Conservation (phyloP, 1,139 yeast genomes). For the Pichia sorboxylosa region DNA sequence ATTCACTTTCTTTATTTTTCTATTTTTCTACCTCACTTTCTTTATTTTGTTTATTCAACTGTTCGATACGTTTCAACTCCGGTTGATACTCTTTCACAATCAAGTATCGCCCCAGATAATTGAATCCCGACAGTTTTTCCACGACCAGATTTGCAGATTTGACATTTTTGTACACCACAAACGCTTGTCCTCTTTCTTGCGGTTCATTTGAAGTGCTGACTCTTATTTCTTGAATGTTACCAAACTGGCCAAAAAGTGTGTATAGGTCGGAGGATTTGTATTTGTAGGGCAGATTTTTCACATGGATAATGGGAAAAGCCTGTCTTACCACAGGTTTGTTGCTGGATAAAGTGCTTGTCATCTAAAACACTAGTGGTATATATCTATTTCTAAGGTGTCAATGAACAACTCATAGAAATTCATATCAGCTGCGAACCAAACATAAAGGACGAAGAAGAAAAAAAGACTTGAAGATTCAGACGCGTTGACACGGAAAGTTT, state of each 20-base stretch:
- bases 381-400: too few species aligned
- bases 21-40: neutral
- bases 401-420: too few species aligned
- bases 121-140: slow-evolving; percentile 47
- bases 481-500: too few species aligned
- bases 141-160: slow-evolving; percentile 40
- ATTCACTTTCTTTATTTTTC: neutral
- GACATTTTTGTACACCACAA: slow-evolving; percentile 42
- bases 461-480: too few species aligned
- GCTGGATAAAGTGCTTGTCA: too few species aligned
- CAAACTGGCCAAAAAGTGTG: slow-evolving; percentile 45
- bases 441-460: too few species aligned
- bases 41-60: slow-evolving; percentile 1
- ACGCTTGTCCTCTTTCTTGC: slow-evolving; percentile 42
- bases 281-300: slow-evolving; percentile 49
- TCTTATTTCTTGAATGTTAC: slow-evolving; percentile 46
- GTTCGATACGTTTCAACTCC: slow-evolving; percentile 2
- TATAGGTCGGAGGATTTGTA: slow-evolving; percentile 38
- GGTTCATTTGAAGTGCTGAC: slow-evolving; percentile 36
- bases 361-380: too few species aligned
- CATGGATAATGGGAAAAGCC: slow-evolving; percentile 38
- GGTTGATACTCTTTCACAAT: slow-evolving; percentile 32
- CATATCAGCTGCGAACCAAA: too few species aligned
- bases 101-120: slow-evolving; percentile 47
- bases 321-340: too few species aligned